These are phyloP conservation scores for Atkinsonella hypoxylon DNA, from an alignment of 2,329 filamentous ascomycete species.

Conservation along the genomic window DNA sequence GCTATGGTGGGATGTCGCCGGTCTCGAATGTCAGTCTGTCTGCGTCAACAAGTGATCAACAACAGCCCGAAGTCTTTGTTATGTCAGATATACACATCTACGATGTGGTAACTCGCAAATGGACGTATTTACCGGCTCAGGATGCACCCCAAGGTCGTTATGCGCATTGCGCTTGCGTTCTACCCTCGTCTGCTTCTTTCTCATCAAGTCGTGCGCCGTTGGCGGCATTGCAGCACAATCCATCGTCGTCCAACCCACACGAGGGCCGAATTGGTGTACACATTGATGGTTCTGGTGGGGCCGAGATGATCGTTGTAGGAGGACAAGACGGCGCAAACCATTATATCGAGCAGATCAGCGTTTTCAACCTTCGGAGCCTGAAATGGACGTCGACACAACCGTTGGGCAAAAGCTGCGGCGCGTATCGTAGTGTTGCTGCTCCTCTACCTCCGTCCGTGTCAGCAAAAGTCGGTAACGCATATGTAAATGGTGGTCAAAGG, in stretches of 20 bases:
- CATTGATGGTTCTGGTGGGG: constrained; percentile 81
- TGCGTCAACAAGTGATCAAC: constrained; percentile 24
- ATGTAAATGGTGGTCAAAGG: constrained; percentile 27
- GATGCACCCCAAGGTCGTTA: constrained; percentile 89
- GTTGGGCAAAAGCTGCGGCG: constrained; percentile 85
- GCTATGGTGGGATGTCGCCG: constrained; percentile 97
- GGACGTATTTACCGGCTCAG: constrained; percentile 71
- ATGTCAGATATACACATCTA: constrained; percentile 98
- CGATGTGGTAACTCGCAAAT: constrained; percentile 69
- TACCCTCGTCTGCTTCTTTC: constrained; percentile 80
- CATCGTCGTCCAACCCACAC: constrained; percentile 68
- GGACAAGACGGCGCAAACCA: constrained; percentile 96
- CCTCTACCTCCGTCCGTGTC: constrained; percentile 59
- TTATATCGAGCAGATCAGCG: constrained; percentile 97
- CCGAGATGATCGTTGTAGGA: constrained; percentile 94
- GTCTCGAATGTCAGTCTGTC: constrained; percentile 35
- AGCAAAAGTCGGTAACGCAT: constrained; percentile 53
- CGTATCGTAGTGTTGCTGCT: constrained; percentile 89
- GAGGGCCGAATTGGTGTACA: constrained; percentile 79
- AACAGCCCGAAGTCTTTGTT: constrained; percentile 77
- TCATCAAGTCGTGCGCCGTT: constrained; percentile 72
- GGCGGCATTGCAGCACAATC: constrained; percentile 83
- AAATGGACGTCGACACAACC: constrained; percentile 90
- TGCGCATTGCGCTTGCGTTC: constrained; percentile 86
- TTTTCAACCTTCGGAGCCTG: constrained; percentile 89